phyloP scores from a whole-genome alignment of 805 yeast species.

The Maudiozyma bulderi region DNA sequence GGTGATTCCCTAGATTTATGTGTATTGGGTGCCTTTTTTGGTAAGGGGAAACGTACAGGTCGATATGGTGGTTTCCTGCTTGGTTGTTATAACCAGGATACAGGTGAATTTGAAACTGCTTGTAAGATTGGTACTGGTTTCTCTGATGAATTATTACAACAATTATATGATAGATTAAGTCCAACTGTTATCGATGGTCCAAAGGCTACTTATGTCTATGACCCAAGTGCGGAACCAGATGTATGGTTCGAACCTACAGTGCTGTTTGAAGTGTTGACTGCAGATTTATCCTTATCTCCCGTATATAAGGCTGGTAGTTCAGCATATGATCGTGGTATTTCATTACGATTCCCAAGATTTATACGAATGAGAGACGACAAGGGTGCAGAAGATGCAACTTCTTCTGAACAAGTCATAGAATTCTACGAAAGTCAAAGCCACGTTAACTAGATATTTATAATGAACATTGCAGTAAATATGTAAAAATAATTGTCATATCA shows the following conservation, averaged over 20 bases:
- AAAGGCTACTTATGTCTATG: slow-evolving; percentile 58
- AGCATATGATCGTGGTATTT: slow-evolving; percentile 71
- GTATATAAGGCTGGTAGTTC: slow-evolving; percentile 75
- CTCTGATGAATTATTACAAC: slow-evolving; percentile 68
- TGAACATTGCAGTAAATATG: not conserved
- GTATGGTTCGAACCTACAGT: slow-evolving; percentile 88
- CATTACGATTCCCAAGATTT: slow-evolving; percentile 83
- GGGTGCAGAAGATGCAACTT: slow-evolving; percentile 75
- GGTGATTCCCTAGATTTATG: slow-evolving; percentile 93
- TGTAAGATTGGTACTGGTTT: slow-evolving; percentile 98
- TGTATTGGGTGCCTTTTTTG: slow-evolving; percentile 88
- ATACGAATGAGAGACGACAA: slow-evolving; percentile 79
- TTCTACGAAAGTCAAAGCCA: slow-evolving; percentile 67
- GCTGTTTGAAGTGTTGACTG: slow-evolving; percentile 82
- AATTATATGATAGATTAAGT: slow-evolving; percentile 49
- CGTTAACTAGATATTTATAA: not conserved
- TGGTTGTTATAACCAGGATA: slow-evolving; percentile 82
- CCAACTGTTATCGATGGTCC: slow-evolving; percentile 60
- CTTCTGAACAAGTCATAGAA: slow-evolving; percentile 74
- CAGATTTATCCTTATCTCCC: slow-evolving; percentile 84
- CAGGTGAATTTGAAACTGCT: slow-evolving; percentile 88
- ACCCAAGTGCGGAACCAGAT: slow-evolving; percentile 71
- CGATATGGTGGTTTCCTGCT: slow-evolving; percentile 88
- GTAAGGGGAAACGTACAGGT: slow-evolving; percentile 91
- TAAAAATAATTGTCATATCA: not conserved